Percentiles rank a stretch among this genome's conserved stretches.
phyloP scores from a whole-genome alignment of 2,329 filamentous ascomycete genomes.

The Nemania serpens region DNA sequence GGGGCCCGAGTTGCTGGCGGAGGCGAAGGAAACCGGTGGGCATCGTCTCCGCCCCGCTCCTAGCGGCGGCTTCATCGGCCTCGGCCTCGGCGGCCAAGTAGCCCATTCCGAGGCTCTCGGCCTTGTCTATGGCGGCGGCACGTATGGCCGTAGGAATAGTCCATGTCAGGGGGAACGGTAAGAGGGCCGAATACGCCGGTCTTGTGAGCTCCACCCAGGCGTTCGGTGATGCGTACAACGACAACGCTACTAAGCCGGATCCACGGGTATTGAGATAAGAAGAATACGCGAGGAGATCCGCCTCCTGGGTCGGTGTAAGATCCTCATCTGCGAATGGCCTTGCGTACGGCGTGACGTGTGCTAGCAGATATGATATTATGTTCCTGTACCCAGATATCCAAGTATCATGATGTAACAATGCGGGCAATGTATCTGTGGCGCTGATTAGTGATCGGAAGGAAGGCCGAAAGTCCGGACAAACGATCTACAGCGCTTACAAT shows the following conservation, averaged over 20 bases:
- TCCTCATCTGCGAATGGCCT: slow-evolving; percentile 40
- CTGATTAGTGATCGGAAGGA: slow-evolving; percentile 35
- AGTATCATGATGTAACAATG: slow-evolving; percentile 54
- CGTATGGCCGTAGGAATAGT: slow-evolving; percentile 77
- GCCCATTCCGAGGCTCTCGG: slow-evolving; percentile 71
- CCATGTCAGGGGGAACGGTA: slow-evolving; percentile 89
- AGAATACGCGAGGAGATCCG: slow-evolving; percentile 58
- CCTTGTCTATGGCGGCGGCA: slow-evolving; percentile 69
- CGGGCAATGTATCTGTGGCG: slow-evolving; percentile 57
- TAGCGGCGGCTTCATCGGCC: slow-evolving; percentile 40
- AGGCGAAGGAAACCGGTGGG: slow-evolving; percentile 44
- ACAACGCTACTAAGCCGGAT: slow-evolving; percentile 80
- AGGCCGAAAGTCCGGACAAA: slow-evolving; percentile 22
- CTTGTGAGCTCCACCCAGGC: slow-evolving; percentile 82
- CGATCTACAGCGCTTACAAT: slow-evolving; percentile 57
- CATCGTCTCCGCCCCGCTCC: slow-evolving; percentile 40
- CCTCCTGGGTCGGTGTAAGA: slow-evolving; percentile 47
- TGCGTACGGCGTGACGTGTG: slow-evolving; percentile 41
- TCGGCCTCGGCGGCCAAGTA: slow-evolving; percentile 66
- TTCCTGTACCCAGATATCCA: slow-evolving; percentile 65
- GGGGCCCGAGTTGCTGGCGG: slow-evolving; percentile 40
- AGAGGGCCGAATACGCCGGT: slow-evolving; percentile 77
- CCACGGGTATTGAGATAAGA: slow-evolving; percentile 76
- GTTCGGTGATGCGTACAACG: slow-evolving; percentile 84
- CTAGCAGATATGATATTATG: slow-evolving; percentile 62